Conservation (phyloP, 2,329 filamentous ascomycete species). For the Aureobasidium pullulans region DNA sequence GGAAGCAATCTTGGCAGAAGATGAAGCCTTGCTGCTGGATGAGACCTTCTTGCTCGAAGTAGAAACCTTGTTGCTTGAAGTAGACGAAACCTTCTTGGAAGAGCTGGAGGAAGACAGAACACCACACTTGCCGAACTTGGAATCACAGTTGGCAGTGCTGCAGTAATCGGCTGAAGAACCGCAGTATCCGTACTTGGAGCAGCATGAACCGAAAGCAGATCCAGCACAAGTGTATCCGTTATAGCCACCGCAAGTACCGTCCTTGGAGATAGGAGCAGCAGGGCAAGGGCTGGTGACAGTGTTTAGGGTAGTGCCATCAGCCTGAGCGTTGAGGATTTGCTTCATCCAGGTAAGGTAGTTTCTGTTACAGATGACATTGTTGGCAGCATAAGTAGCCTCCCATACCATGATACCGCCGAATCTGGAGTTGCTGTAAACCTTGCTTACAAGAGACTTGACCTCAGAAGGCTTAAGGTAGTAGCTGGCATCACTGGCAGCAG, state of each 20-base stretch:
- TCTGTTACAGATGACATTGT: constrained; percentile 38
- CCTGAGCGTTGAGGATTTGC: constrained; percentile 30
- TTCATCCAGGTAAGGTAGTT: constrained; percentile 44
- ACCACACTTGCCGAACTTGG: constrained; percentile 6
- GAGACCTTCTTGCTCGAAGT: neutral
- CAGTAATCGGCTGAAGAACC: constrained; percentile 7
- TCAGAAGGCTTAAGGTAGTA: constrained; percentile 44
- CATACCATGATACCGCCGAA: constrained; percentile 57
- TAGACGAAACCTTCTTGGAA: neutral
- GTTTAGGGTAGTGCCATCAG: constrained; percentile 17
- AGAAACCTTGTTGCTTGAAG: neutral
- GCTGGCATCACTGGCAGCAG: constrained; percentile 20
- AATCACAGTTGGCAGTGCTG: constrained; percentile 4
- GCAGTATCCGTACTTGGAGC: constrained; percentile 14
- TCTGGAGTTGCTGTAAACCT: constrained; percentile 32
- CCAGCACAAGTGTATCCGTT: constrained; percentile 17
- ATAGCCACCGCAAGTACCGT: constrained; percentile 16
- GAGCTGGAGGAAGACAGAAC: neutral
- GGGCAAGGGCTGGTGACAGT: constrained; percentile 13
- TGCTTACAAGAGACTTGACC: constrained; percentile 38
- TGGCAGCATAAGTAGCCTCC: constrained; percentile 45
- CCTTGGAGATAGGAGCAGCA: constrained; percentile 14
- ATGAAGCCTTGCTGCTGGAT: neutral
- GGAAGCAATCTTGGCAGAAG: neutral
- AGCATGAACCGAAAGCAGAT: constrained; percentile 16